Base-by-base conservation (phyloP, 129 eudicot genomes). In the Ambrosia trifida region DNA sequence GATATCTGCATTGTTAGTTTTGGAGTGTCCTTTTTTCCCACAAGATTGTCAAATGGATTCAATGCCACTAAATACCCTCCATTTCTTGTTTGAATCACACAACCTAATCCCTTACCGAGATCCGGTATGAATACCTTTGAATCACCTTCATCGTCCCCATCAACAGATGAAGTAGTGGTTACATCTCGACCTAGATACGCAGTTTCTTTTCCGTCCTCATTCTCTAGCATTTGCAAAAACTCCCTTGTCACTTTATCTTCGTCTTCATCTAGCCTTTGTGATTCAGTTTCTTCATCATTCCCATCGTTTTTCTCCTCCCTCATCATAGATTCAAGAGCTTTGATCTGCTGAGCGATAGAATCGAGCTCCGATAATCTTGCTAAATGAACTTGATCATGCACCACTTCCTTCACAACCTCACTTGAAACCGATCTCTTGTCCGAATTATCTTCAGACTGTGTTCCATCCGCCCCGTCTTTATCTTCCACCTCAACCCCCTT, bases 321-420 rank as follows among this genome's bases (percentile, higher is more conserved):
- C 89, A 94, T 87, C 86, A 94, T 71, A 3, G 97, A 82, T 77
- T 94, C 99, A 49, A 94, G 96, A 12, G 99, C 99, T 82, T 87
- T 89, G 50, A 94, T 90, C 77, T 94, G 97, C 59, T 87, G 96
- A 6, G 97, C 91, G 19, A 94, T 89, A 0, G 81, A 84, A 79
- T 94, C 97, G n/a, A 94, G 95, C 80, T 87, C 99, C 1, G 90
- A 75, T 71, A 94, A 50, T 44, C 99, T 77, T 1, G 61, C 73
- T 12, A 78, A 50, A 67, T 84, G 91, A 41, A 73, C 59, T 33
- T 82, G 89, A 64, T 94, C 99, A n/a, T 90, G 87, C 47, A 94
- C 99, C n/a, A 94, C 38, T 75, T 94, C 96, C 85, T 94, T 94
- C 41, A 94, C 97, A 45, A 89, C 93, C 85, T 89, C 99, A 61